Base-by-base conservation (phyloP, 2,329 filamentous ascomycete species). In the Fusarium penzigii region DNA sequence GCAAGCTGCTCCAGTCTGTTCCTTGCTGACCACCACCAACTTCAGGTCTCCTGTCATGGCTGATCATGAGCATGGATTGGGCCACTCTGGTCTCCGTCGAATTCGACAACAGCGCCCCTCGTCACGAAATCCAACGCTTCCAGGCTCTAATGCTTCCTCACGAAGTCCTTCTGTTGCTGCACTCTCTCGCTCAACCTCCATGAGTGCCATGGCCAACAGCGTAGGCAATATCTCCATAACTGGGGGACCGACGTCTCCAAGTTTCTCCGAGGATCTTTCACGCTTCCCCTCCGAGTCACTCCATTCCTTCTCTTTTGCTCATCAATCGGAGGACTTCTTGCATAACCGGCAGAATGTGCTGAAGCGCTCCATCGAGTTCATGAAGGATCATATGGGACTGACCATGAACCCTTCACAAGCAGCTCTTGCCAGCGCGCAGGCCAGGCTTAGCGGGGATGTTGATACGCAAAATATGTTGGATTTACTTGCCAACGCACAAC, bases 291-390 rank as follows among this genome's bases (percentile, higher is more conserved):
- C 90, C 63, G 94, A 99, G 70, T 99, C 94, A 6, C 78, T 99
- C 43, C 94, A 99, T 72, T 99, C 94, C 2, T 99, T 99, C 75
- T 97, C 93, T 12, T 99, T 99, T 71, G 91, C 94, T 39, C 90
- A 96, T 63, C 92, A 96, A 72, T 93, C 92, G 3, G 92, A 96
- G 67, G 93, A 97, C 57, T 86, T 91, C 57, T 80, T 97, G 50
- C 90, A 96, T 69, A 96, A 85, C 70, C 88, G 94, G 49, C 92
- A 97, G 70, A 96, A 91, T 77, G 88, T 96, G 34, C 72, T 99
- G 65, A 96, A 96, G 74, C 84, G 93, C 53, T 96, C 92, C 9
- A 87, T 97, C 67, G 94, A 97, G 71, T 97, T 97, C 68, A 95
- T 99, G 89, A 89, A 90, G 67, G 92, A 97, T 68, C 89, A 90